Percentiles rank a stretch among this genome's conserved stretches.
These are phyloP conservation scores for Capsicum rhomboideum DNA, from an alignment of 257 asterid species.

Conservation along the genomic window DNA sequence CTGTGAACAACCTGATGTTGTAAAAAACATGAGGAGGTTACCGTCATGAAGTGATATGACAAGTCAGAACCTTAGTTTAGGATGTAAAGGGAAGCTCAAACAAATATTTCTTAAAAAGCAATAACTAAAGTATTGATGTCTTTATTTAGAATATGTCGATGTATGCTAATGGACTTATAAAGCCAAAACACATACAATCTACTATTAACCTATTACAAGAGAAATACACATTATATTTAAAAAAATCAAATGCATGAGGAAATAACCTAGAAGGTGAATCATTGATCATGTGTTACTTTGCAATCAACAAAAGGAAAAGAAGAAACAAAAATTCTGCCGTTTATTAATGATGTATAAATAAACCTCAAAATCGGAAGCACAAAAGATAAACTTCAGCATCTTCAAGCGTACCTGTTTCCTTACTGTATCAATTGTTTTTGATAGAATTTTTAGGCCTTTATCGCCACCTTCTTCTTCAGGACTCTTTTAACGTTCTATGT, in stretches of 20 bases:
- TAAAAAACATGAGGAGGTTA: slow-evolving; percentile 18
- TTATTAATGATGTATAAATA: too few relatives aligned
- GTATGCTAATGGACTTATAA: neutral
- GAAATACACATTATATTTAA: neutral
- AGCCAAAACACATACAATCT: neutral
- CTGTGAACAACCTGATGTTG: slow-evolving; percentile 67
- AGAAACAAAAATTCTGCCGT: too few relatives aligned
- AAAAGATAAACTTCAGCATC: neutral
- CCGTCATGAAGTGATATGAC: neutral
- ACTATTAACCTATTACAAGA: neutral
- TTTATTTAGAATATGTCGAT: neutral
- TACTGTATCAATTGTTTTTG: slow-evolving; percentile 82
- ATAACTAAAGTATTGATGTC: neutral
- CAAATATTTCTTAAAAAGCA: neutral
- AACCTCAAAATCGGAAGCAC: too few relatives aligned
- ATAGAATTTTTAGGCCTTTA: slow-evolving; percentile 63
- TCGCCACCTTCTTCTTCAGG: slow-evolving; percentile 74
- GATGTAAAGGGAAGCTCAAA: neutral
- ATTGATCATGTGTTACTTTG: neutral
- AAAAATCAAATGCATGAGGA: neutral
- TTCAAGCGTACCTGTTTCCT: slow-evolving; percentile 66
- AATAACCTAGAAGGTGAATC: neutral
- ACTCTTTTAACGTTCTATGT: slow-evolving; percentile 54
- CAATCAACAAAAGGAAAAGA: too few relatives aligned
- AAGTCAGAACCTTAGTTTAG: neutral